Conservation (phyloP, 257 asterid genomes). For the Gynochthodes officinalis region DNA sequence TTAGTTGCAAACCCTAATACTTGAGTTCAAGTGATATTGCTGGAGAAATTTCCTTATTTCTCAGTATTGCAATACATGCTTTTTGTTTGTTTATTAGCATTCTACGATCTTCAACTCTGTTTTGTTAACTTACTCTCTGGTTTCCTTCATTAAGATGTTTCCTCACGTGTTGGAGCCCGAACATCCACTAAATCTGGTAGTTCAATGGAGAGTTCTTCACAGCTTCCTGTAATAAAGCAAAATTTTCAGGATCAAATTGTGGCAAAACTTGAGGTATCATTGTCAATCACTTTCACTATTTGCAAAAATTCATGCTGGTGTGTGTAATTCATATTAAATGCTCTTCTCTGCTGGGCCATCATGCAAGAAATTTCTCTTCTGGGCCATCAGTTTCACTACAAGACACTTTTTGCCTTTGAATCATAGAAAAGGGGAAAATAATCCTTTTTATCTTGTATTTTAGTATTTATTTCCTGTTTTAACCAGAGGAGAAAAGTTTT, state of each 20-base stretch:
- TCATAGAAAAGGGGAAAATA: background rate
- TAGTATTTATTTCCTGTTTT: background rate
- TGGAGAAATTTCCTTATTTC: background rate
- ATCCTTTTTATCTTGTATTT: background rate
- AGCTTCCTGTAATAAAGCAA: constrained; percentile 38
- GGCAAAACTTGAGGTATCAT: constrained; percentile 30
- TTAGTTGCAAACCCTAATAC: background rate
- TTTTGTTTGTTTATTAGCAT: background rate
- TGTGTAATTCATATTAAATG: background rate
- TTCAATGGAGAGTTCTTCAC: constrained; percentile 20
- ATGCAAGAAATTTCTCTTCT: no score
- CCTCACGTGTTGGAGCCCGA: constrained; percentile 25
- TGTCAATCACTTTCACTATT: background rate
- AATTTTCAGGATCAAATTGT: constrained; percentile 31
- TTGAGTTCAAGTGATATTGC: background rate
- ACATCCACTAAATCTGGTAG: constrained; percentile 20
- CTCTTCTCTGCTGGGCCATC: background rate
- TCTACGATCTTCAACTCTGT: background rate
- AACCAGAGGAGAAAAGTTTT: background rate
- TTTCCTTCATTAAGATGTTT: constrained; percentile 30
- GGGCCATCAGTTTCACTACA: no score
- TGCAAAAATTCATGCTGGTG: background rate
- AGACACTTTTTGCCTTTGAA: background rate
- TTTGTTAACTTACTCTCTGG: constrained; percentile 9
- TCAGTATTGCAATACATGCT: background rate